Evolutionary conservation across 805 yeast genomes (phyloP), one percentile per base, ranked within the genome.

Genomic region (Lipomyces yamadae): DNA sequence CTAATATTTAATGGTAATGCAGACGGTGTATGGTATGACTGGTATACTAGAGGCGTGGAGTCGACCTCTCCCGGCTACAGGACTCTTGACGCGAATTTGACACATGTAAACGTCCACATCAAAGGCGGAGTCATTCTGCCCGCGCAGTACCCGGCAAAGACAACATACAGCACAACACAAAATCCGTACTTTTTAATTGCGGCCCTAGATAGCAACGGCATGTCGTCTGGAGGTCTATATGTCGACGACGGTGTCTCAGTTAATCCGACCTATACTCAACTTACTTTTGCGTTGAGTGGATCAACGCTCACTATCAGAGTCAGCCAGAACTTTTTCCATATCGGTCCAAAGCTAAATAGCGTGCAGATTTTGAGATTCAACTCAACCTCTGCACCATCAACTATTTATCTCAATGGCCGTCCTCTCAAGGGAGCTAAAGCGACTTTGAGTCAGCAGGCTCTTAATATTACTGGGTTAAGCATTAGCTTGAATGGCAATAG

Each of bases 221-320:
- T 70, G 4, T 88, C 89, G 0, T 75, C 77, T 0, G 86, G 87
- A 1, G 74, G 76, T 4, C 74, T 91, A 42, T 91, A 89, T 74
- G 76, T 88, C 54, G 96, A 91, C 75, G 96, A 91, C 76, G 94
- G 93, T 13, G 89, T 87, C 71, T 81, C 91, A 0, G 39, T 56
- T 33, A 30, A 32, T 52, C 29, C 33, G 24, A 8, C 18, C 2
- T 6, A 18, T 18, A 52, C 33, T 32, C 55, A 29, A 32, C 55
- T 52, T 1, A 6, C 33, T n/a, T 52, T 52, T 32, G 6, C 18
- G 3, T 15, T 52, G 55, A 52, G 33, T 11, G 55, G 55, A 4
- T 24, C 10, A 30, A 52, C 33, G 6, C 55, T 24, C 7, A n/a
- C 55, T 1, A 52, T 24, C 55, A 15, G 10, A 52, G 15, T 24